These are phyloP conservation scores for Pestalotiopsis sp. DNA, from an alignment of 2,329 filamentous ascomycete species.

Conservation along the genomic window DNA sequence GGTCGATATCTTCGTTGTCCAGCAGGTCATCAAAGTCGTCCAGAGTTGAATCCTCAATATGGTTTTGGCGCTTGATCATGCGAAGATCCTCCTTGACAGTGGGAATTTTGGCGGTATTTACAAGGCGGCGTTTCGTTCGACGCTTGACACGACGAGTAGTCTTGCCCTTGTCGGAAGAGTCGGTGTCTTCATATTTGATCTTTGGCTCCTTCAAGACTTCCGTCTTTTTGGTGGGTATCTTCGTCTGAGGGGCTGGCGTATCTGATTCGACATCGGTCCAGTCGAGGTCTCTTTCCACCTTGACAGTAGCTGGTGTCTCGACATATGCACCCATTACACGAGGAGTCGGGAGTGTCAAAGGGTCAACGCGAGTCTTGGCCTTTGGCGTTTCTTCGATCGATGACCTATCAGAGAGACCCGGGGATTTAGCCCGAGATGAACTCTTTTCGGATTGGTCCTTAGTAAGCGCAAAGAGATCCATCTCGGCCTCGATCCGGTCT, in stretches of 20 bases:
- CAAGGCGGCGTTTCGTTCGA: conserved; percentile 45
- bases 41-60: conserved; percentile 62
- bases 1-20: conserved; percentile 36
- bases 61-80: conserved; percentile 53
- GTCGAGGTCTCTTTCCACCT: conserved; percentile 26
- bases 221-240: not conserved
- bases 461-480: conserved; percentile 55
- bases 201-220: conserved; percentile 12
- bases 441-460: conserved; percentile 60
- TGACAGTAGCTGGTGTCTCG: conserved; percentile 53
- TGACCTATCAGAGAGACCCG: conserved; percentile 37
- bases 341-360: conserved; percentile 54
- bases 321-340: conserved; percentile 58
- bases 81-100: conserved; percentile 59
- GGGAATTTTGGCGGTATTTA: conserved; percentile 56
- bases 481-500: conserved; percentile 59
- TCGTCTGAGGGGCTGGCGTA: conserved; percentile 8
- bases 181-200: conserved; percentile 13
- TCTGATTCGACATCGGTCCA: conserved; percentile 13
- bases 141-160: conserved; percentile 37
- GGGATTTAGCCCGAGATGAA: conserved; percentile 54
- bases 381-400: conserved; percentile 47
- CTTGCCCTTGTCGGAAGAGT: conserved; percentile 1
- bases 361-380: conserved; percentile 43
- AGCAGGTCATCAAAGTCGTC: conserved; percentile 59